Evolutionary conservation across 2,329 filamentous ascomycete species (phyloP).

Genomic region (Pleoardoris graminearum): DNA sequence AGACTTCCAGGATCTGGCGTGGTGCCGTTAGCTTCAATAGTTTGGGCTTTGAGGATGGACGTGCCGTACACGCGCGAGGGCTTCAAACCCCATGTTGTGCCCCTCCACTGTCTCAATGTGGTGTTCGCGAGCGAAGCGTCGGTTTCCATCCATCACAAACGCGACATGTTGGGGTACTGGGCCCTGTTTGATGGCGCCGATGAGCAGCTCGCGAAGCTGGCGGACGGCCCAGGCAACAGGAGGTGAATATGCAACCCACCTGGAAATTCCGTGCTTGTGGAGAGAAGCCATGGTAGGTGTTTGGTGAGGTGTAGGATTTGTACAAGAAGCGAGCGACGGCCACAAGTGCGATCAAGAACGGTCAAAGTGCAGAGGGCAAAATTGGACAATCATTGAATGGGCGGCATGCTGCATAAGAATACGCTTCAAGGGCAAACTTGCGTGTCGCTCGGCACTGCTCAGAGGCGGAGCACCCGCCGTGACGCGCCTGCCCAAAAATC

Average conservation of each 20-base stretch:
- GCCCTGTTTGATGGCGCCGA: slow-evolving; percentile 85
- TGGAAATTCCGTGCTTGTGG: slow-evolving; percentile 64
- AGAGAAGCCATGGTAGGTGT: slow-evolving; percentile 50
- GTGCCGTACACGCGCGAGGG: slow-evolving; percentile 74
- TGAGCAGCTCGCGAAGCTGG: slow-evolving; percentile 78
- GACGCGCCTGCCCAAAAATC: slow-evolving; percentile 33
- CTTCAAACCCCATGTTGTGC: slow-evolving; percentile 94
- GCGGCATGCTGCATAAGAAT: slow-evolving; percentile 35
- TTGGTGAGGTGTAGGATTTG: slow-evolving; percentile 20
- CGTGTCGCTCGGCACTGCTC: slow-evolving; percentile 31
- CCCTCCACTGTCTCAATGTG: slow-evolving; percentile 96
- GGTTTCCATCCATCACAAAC: slow-evolving; percentile 99
- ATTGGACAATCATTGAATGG: slow-evolving; percentile 25
- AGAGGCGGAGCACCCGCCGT: slow-evolving; percentile 32
- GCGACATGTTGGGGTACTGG: slow-evolving; percentile 93
- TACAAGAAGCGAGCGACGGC: slow-evolving; percentile 6
- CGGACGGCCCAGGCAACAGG: slow-evolving; percentile 88
- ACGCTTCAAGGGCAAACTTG: slow-evolving; percentile 30
- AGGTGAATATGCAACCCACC: slow-evolving; percentile 84
- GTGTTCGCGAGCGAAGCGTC: slow-evolving; percentile 85
- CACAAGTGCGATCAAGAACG: slow-evolving; percentile 2
- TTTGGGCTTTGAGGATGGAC: neutral
- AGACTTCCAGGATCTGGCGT: slow-evolving; percentile 81
- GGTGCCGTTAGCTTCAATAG: slow-evolving; percentile 38
- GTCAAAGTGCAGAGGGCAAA: slow-evolving; percentile 6